Percentiles rank a stretch among this genome's conserved stretches.
phyloP scores from a whole-genome alignment of 1,284 basidiomycete species.

The Pseudozyma sp. region DNA sequence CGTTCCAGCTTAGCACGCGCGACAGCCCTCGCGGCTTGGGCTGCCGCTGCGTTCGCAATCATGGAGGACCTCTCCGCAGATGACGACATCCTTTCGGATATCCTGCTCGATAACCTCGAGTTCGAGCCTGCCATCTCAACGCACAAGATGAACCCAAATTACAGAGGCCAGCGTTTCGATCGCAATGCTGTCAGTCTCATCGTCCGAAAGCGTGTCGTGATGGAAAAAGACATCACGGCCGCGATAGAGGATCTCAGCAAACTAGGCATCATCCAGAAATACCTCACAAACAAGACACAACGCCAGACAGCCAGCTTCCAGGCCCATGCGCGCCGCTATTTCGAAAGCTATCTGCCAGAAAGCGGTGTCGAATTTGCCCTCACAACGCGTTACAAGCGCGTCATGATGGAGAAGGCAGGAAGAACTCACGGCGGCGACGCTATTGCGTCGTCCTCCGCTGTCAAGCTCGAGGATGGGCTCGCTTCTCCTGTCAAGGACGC shows the following conservation, averaged over 20 bases:
- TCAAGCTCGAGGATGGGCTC: slow-evolving; percentile 27
- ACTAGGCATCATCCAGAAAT: slow-evolving; percentile 61
- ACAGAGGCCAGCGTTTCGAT: slow-evolving; percentile 64
- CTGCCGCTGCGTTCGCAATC: slow-evolving; percentile 32
- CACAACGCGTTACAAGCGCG: slow-evolving; percentile 62
- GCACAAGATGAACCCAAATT: slow-evolving; percentile 68
- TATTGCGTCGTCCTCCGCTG: slow-evolving; percentile 19
- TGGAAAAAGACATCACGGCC: slow-evolving; percentile 55
- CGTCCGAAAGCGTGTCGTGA: slow-evolving; percentile 59
- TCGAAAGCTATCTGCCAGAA: slow-evolving; percentile 66
- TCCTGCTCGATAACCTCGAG: slow-evolving; percentile 67
- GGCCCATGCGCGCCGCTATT: slow-evolving; percentile 63
- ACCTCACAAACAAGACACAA: slow-evolving; percentile 55
- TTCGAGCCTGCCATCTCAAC: slow-evolving; percentile 67
- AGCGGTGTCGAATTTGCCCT: slow-evolving; percentile 66
- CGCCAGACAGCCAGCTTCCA: slow-evolving; percentile 54
- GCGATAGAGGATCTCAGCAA: slow-evolving; percentile 60
- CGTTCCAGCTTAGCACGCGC: slow-evolving; percentile 18
- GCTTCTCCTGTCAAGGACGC: slow-evolving; percentile 14
- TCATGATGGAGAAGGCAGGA: slow-evolving; percentile 50
- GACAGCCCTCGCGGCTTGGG: slow-evolving; percentile 36
- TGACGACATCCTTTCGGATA: slow-evolving; percentile 67
- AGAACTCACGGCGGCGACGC: slow-evolving; percentile 19
- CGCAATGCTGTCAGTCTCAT: slow-evolving; percentile 56
- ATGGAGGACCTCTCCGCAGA: slow-evolving; percentile 68